Evolutionary conservation across 2,329 filamentous ascomycete species (phyloP), one percentile per base, ranked within the genome.

Genomic region (Cladophialophora immunda): DNA sequence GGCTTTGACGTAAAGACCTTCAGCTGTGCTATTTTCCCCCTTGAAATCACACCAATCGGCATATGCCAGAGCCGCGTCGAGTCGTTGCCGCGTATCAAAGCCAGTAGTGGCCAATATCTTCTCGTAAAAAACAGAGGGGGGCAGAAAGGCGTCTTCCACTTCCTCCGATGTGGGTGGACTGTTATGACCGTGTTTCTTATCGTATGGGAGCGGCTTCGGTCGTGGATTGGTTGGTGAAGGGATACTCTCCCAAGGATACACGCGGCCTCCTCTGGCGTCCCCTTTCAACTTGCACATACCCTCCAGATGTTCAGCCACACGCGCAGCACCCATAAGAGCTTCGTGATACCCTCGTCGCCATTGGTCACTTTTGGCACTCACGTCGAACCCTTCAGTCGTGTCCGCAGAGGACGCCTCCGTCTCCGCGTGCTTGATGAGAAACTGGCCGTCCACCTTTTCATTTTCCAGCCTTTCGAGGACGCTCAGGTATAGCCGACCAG

Each of bases 321-420:
- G 87, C 0, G 90, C 94, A 67, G 88, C 87, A 11, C 90, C 85
- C 87, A 97, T 92, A 55, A 97, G 80, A 2, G 89, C 86, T 74
- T 96, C 89, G 74, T 90, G 93, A 79, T 98, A 98, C 0, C 93
- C 93, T 63, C 92, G 85, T 73, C 90, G 84, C 94, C 94, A 98
- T 58, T 90, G 84, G 78, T 96, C 92, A 69, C 89, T 90, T 81
- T 93, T 97, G 6, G 80, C 84, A 1, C 87, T 87, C 64, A 95
- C 82, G 76, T 97, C 92, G n/a, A 71, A 64, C 2, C 59, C 66
- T 2, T 84, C 83, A 2, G 85, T 79, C 0, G 82, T 86, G 2
- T 84, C 86, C 41, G 84, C 83, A 22, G 58, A n/a, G 25, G n/a
- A 19, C 15, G 25, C 17, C 38, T 15, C 15, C 9, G 17, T 52